A percentile compares a stretch with the other conserved stretches of the same genome.
phyloP scores from a whole-genome alignment of 2,329 filamentous ascomycete species.

The Magnaporthiopsis poae region DNA sequence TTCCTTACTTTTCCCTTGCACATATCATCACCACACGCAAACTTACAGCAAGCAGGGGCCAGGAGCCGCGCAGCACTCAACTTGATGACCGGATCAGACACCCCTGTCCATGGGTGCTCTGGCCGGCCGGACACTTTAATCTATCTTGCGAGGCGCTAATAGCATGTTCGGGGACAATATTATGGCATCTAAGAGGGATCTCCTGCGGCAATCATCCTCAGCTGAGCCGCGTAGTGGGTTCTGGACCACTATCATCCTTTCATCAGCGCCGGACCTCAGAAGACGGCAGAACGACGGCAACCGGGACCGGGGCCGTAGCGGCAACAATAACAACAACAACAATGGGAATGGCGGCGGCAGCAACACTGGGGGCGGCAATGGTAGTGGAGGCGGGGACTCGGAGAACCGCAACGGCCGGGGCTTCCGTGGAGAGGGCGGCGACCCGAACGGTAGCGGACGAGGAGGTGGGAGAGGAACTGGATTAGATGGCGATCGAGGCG shows the following conservation, averaged over 20 bases:
- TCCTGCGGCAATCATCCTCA: background rate
- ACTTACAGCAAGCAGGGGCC: background rate
- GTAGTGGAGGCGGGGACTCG: slow-evolving; percentile 5
- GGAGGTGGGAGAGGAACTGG: slow-evolving; percentile 9
- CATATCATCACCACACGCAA: background rate
- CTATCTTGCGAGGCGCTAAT: background rate
- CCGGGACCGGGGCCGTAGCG: background rate
- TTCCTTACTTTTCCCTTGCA: background rate
- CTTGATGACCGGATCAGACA: background rate
- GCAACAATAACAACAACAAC: background rate
- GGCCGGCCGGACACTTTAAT: background rate
- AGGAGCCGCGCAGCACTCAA: background rate
- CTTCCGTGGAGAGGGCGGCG: slow-evolving; percentile 5
- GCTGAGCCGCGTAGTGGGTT: background rate
- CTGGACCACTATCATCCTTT: background rate
- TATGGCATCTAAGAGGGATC: background rate
- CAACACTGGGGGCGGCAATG: background rate
- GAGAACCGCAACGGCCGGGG: slow-evolving; percentile 7
- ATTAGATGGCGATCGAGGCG: slow-evolving; percentile 7
- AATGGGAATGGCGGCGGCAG: background rate
- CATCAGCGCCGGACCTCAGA: background rate
- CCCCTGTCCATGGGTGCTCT: background rate
- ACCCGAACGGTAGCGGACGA: slow-evolving; percentile 5
- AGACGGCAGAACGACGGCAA: slow-evolving; percentile 1
- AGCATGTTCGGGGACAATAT: background rate